These are phyloP conservation scores for Daldinia sp. DNA, from an alignment of 2,329 filamentous ascomycete genomes.

Conservation along the genomic window DNA sequence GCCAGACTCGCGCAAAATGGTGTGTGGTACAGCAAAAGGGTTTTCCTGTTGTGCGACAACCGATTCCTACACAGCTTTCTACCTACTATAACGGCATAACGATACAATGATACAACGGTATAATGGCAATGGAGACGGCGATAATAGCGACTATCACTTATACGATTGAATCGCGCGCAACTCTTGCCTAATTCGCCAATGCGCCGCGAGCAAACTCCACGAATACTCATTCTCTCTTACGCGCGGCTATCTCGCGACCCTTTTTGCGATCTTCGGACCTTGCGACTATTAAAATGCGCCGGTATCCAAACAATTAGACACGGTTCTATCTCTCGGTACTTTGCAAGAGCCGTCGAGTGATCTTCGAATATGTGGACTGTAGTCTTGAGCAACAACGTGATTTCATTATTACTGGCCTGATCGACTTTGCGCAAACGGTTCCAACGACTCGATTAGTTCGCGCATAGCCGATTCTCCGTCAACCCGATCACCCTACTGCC, in stretches of 20 bases:
- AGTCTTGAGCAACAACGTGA: slow-evolving; percentile 12
- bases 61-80: not conserved
- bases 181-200: not conserved
- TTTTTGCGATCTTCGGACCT: slow-evolving; percentile 3
- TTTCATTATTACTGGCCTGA: not conserved
- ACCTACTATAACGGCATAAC: too few species aligned
- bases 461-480: slow-evolving; percentile 4
- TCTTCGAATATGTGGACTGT: not conserved
- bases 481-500: not conserved
- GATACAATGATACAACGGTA: too few species aligned
- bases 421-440: slow-evolving; percentile 13
- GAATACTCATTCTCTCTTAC: not conserved
- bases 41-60: slow-evolving; percentile 22
- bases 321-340: not conserved
- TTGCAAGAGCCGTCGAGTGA: not conserved
- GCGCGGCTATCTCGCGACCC: slow-evolving; percentile 7
- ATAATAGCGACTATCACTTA: not conserved
- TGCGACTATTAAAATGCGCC: slow-evolving; percentile 18
- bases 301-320: not conserved
- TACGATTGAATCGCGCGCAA: slow-evolving; percentile 14
- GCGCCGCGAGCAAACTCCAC: not conserved
- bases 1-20: slow-evolving; percentile 29
- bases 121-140: not conserved
- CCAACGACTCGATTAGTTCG: slow-evolving; percentile 21
- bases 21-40: slow-evolving; percentile 34